Percentiles rank a stretch among this genome's conserved stretches.
Conservation (phyloP, 2,329 filamentous ascomycete genomes). For the Lasiodiplodia hormozganensis region DNA sequence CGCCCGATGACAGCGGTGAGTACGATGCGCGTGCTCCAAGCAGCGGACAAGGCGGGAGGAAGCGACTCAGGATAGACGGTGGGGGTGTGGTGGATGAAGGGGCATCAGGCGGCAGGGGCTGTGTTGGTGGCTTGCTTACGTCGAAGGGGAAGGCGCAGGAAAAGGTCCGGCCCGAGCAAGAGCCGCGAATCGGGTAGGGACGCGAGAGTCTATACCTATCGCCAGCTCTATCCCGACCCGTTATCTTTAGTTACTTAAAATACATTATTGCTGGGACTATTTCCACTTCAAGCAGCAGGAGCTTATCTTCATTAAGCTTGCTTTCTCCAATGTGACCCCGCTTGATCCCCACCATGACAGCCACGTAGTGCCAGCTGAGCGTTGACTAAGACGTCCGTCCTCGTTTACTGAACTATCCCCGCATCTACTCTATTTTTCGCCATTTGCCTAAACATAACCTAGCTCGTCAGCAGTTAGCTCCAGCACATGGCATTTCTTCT, state of each 20-base stretch:
- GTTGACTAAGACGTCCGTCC: neutral
- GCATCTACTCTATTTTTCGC: neutral
- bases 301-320: neutral
- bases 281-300: neutral
- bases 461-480: constrained; percentile 3
- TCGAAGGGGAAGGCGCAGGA: neutral
- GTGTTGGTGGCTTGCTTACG: constrained; percentile 11
- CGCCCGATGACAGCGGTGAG: constrained; percentile 7
- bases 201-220: neutral
- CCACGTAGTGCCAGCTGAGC: neutral
- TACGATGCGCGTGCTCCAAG: neutral
- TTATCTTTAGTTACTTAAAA: too few species aligned
- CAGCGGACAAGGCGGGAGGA: neutral
- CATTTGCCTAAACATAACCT: neutral
- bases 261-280: neutral
- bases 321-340: too few species aligned
- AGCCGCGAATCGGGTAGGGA: neutral
- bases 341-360: neutral
- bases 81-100: constrained; percentile 8
- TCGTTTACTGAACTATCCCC: neutral
- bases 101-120: constrained; percentile 14
- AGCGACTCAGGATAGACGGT: neutral
- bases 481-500: neutral
- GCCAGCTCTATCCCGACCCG: neutral
- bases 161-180: constrained; percentile 6